Percentiles rank a stretch among this genome's conserved stretches.
phyloP scores from a whole-genome alignment of 192 early-diverging fungal species.

The Coemansia sp. region DNA sequence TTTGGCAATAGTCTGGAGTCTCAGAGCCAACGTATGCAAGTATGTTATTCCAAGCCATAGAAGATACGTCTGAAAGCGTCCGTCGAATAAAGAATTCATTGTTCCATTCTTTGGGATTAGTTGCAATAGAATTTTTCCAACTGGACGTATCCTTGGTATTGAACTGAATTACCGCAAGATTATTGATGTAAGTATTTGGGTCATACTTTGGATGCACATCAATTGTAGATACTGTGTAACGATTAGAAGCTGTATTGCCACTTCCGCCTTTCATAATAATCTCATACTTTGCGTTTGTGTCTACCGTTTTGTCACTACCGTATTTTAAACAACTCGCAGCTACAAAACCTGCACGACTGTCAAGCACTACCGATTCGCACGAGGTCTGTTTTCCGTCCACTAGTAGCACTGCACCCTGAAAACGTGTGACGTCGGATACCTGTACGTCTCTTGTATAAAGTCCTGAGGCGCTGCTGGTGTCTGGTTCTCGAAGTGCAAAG shows the following conservation, averaged over 20 bases:
- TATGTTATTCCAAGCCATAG: slow-evolving; percentile 22
- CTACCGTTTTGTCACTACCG: slow-evolving; percentile 2
- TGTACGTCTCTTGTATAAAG: slow-evolving; percentile 19
- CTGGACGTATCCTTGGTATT: background rate
- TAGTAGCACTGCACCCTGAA: slow-evolving; percentile 28
- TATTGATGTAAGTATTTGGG: slow-evolving; percentile 23
- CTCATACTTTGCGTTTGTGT: slow-evolving; percentile 14
- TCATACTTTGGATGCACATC: slow-evolving; percentile 29
- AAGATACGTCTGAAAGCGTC: slow-evolving; percentile 12
- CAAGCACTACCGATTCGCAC: slow-evolving; percentile 39
- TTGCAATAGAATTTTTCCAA: slow-evolving; percentile 39
- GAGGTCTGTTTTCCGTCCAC: slow-evolving; percentile 32
- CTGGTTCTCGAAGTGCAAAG: background rate
- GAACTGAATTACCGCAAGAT: slow-evolving; percentile 42
- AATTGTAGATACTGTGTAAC: slow-evolving; percentile 15
- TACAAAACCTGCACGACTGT: slow-evolving; percentile 35
- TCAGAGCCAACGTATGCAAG: slow-evolving; percentile 11
- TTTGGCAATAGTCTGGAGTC: slow-evolving; percentile 28
- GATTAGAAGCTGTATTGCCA: slow-evolving; percentile 13
- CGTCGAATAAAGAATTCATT: slow-evolving; percentile 27
- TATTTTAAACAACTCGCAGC: slow-evolving; percentile 40
- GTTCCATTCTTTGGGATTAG: slow-evolving; percentile 32
- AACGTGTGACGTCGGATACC: slow-evolving; percentile 10
- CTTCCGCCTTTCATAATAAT: slow-evolving; percentile 17
- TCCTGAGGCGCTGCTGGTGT: background rate